Evolutionary conservation across 2,329 filamentous ascomycete genomes (phyloP).

Genomic region (Neoarthrinium moseri): DNA sequence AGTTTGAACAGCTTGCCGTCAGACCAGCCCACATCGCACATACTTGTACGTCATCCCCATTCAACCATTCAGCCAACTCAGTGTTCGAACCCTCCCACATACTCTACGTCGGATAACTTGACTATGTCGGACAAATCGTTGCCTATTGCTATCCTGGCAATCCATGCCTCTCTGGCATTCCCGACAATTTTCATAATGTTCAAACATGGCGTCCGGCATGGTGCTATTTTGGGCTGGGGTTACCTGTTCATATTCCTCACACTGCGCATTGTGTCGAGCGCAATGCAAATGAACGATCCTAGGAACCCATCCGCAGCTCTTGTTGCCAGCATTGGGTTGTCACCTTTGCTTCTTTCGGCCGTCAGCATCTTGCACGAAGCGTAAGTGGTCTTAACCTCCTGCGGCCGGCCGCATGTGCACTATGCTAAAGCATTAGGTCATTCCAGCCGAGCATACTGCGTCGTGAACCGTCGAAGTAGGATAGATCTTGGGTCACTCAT

Average conservation of each 20-base stretch:
- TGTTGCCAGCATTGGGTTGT: constrained; percentile 35
- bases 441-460: constrained; percentile 16
- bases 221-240: constrained; percentile 36
- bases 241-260: constrained; percentile 36
- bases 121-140: constrained; percentile 14
- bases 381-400: constrained; percentile 18
- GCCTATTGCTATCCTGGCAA: constrained; percentile 27
- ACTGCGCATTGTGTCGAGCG: constrained; percentile 33
- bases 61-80: too few species aligned
- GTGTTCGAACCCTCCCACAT: neutral
- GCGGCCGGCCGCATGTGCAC: neutral
- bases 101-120: neutral
- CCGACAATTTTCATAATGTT: constrained; percentile 28
- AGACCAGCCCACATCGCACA: too few species aligned
- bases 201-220: constrained; percentile 29
- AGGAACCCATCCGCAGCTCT: constrained; percentile 27
- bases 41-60: too few species aligned
- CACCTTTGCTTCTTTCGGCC: constrained; percentile 31
- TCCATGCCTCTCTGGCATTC: constrained; percentile 32
- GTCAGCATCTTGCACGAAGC: constrained; percentile 34
- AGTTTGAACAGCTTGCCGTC: too few species aligned
- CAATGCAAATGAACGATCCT: constrained; percentile 22
- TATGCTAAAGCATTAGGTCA: neutral
- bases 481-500: constrained; percentile 15
- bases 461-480: constrained; percentile 11